Conservation (phyloP, 2,329 filamentous ascomycete species). For the Botrytis byssoidea region DNA sequence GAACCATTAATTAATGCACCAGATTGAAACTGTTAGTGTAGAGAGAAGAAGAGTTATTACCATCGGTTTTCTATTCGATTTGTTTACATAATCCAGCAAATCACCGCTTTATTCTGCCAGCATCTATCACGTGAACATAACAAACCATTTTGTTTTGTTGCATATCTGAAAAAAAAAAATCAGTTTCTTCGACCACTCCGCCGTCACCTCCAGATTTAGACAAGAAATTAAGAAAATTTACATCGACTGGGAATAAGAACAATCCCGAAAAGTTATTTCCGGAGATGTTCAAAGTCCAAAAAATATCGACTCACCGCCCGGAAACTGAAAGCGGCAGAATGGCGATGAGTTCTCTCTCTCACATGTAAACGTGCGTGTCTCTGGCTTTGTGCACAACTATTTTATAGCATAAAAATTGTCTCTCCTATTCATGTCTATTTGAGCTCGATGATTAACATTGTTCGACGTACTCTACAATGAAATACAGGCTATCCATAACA, state of each 20-base stretch:
- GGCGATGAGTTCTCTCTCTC: background rate
- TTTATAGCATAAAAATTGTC: background rate
- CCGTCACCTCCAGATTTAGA: background rate
- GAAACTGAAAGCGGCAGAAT: background rate
- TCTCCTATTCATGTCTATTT: background rate
- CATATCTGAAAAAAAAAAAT: background rate
- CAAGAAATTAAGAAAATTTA: background rate
- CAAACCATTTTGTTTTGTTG: background rate
- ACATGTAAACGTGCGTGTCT: too few relatives aligned
- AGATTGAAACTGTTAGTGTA: background rate
- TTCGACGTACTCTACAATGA: background rate
- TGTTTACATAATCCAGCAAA: background rate
- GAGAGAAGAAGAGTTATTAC: background rate
- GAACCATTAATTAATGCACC: background rate
- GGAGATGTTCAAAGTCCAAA: background rate
- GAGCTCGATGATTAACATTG: background rate
- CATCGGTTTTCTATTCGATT: background rate
- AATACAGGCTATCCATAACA: background rate
- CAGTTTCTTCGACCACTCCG: background rate
- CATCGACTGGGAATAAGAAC: background rate
- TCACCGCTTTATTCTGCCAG: background rate
- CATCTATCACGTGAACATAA: fast-evolving
- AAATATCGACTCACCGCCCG: background rate
- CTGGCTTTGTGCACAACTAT: background rate
- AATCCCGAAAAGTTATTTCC: background rate